Evolutionary conservation across 345 rosid species (phyloP), one percentile per base, ranked within the genome.

Genomic region (Geranium rotundifolium): DNA sequence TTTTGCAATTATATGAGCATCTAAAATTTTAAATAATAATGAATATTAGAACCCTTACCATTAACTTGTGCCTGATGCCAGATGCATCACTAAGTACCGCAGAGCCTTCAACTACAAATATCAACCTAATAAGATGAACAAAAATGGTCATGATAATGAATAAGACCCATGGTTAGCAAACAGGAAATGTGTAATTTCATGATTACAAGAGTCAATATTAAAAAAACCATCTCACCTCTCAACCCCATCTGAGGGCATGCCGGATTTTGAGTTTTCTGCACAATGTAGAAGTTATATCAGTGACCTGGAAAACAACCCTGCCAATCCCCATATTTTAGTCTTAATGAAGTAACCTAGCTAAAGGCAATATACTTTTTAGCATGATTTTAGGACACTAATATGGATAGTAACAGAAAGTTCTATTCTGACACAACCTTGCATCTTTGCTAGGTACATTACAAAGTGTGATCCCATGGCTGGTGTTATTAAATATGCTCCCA

Each of bases 391-490:
- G 54, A 61, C 10, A 67, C 10, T 34, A 34, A 4, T 34, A 34
- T 34, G 3, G 41, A 5, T 34, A 34, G 41, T 34, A 34, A 34
- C 41, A 4, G 41, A 34, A 34, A 34, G 41, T 34, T 34, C 41
- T 4, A 8, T 34, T 34, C 41, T 34, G 41, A 41, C 60, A 79
- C 63, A 19, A 89, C 97, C 99, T 87, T 82, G 79, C 91, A 87
- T 89, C 74, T 83, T 89, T 17, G 95, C 95, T 15, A 90, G 72
- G 81, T 81, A 86, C 97, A 93, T 89, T 69, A 78, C 91, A 66
- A 93, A 93, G 74, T 93, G 96, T 52, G 99, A 83, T 56, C 95
- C 99, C 80, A 81, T 83, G 41, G 87, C 90, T 0, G 99, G 95
- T 3, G 99, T 86, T 71, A 93, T 73, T 71, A 93, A 66, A 70